These are phyloP conservation scores for Starmerella roubikii DNA, from an alignment of 805 yeast species.

Conservation along the genomic window DNA sequence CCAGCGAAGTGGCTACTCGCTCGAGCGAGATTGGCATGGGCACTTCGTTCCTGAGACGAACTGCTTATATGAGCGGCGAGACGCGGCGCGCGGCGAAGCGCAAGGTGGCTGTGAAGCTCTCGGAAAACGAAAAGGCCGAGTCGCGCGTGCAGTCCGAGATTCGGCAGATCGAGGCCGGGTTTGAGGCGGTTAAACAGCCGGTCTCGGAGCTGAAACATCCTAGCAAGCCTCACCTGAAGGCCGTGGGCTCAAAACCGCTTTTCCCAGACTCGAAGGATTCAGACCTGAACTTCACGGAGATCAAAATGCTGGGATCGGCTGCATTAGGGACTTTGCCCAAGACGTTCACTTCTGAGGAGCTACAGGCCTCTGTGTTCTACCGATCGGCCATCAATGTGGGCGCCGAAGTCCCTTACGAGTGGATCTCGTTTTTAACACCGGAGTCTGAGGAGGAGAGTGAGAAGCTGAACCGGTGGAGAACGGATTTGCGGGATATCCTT, in stretches of 20 bases:
- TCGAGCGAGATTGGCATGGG: constrained; percentile 17
- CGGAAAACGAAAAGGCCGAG: background rate
- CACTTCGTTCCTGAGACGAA: constrained; percentile 34
- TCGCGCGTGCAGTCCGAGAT: constrained; percentile 43
- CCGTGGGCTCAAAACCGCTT: constrained; percentile 65
- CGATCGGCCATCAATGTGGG: constrained; percentile 27
- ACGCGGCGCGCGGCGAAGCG: constrained; percentile 25
- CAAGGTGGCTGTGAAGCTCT: constrained; percentile 13
- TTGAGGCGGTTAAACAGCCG: constrained; percentile 43
- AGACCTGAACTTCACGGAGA: constrained; percentile 48
- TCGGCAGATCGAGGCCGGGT: constrained; percentile 61
- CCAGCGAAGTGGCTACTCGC: background rate
- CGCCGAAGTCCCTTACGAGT: constrained; percentile 35
- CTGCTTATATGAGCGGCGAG: constrained; percentile 76
- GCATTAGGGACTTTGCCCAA: constrained; percentile 23
- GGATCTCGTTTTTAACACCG: constrained; percentile 59
- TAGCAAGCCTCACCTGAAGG: constrained; percentile 52
- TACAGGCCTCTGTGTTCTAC: constrained; percentile 44
- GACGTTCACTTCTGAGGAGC: constrained; percentile 18
- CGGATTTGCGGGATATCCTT: constrained; percentile 31
- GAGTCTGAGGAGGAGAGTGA: constrained; percentile 31
- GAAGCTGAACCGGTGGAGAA: constrained; percentile 31
- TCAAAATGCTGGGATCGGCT: constrained; percentile 34
- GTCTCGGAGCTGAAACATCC: constrained; percentile 56
- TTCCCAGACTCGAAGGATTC: constrained; percentile 84